Evolutionary conservation across 2,329 filamentous ascomycete genomes (phyloP), one percentile per base, ranked within the genome.

Genomic region (Colletotrichum sp.): DNA sequence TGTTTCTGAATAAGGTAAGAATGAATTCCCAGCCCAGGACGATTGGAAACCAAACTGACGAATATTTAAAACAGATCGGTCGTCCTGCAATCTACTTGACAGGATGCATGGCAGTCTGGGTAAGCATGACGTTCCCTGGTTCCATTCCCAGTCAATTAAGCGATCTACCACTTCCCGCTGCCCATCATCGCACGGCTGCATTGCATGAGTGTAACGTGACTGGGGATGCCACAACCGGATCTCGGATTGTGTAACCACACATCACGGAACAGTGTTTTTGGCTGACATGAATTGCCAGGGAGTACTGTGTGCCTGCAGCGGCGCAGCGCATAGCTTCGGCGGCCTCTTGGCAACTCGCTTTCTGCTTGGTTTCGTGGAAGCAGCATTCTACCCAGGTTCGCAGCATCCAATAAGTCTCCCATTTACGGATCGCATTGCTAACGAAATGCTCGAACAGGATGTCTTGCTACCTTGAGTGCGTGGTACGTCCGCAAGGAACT

Each of bases 121-220:
- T 81, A 32, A 74, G 81, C 10, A 77, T 77, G 22, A 83, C 83
- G 6, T 71, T 81, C 30, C 43, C 78, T 77, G 12, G 61, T 76
- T 16, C 77, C 75, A 28, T 83, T 83, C 60, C 79, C 84, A 3
- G 78, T 87, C 6, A 85, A 84, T 74, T 88, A 87, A 78, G 85
- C 78, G 72, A 75, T 73, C 8, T 15, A 74, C 27, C 74, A 0
- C 77, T 66, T 74, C 75, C 16, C 15, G 68, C 61, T n/a, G 62
- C 52, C 27, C 28, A 18, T 43, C 18, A 62, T 36, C 16, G 18
- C 13, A 34, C 28, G 61, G 27, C 32, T n/a, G 32, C 58, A 62
- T 74, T 39, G n/a, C 66, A 74, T 58, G 12, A 5, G n/a, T 68
- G 64, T 73, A 66, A 67, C 66, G 39, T 74, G 61, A 65, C 48